Conservation (phyloP, 1,284 basidiomycete genomes). For the Pascua guehoae region DNA sequence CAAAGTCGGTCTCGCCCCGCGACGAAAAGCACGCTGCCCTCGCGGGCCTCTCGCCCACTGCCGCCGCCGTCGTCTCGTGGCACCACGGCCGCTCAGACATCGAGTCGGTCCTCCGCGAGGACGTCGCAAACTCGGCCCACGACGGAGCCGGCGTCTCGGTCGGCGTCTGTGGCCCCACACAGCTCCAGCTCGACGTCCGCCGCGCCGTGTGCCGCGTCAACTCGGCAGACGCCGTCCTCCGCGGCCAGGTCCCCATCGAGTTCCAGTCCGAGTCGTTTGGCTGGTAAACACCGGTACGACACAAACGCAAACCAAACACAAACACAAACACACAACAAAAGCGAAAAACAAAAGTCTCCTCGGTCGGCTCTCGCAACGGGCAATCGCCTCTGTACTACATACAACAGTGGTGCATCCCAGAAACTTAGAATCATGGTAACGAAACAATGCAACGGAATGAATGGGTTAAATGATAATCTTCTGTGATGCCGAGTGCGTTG, state of each 20-base stretch:
- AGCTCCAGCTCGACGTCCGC: conserved; percentile 20
- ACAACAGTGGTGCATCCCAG: too few relatives aligned
- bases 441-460: too few relatives aligned
- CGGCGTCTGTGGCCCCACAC: conserved; percentile 28
- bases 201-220: conserved; percentile 23
- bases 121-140: conserved; percentile 1
- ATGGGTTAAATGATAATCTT: too few relatives aligned
- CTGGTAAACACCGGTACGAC: conserved; percentile 31
- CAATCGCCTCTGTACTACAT: too few relatives aligned
- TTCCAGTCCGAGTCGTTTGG: conserved; percentile 32
- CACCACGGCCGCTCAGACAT: conserved; percentile 14
- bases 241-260: conserved; percentile 25
- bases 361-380: too few relatives aligned
- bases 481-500: too few relatives aligned
- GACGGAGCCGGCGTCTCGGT: conserved; percentile 14
- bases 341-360: too few relatives aligned
- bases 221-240: conserved; percentile 13
- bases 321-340: too few relatives aligned
- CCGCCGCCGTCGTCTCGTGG: neutral
- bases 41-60: conserved; percentile 2
- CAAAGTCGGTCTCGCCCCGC: neutral
- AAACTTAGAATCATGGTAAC: too few relatives aligned
- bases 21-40: conserved; percentile 3
- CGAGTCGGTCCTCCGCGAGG: conserved; percentile 13
- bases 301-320: too few relatives aligned